Evolutionary conservation across 176 grass and related monocot species (phyloP).

Genomic region (Eremochloa ophiuroides): DNA sequence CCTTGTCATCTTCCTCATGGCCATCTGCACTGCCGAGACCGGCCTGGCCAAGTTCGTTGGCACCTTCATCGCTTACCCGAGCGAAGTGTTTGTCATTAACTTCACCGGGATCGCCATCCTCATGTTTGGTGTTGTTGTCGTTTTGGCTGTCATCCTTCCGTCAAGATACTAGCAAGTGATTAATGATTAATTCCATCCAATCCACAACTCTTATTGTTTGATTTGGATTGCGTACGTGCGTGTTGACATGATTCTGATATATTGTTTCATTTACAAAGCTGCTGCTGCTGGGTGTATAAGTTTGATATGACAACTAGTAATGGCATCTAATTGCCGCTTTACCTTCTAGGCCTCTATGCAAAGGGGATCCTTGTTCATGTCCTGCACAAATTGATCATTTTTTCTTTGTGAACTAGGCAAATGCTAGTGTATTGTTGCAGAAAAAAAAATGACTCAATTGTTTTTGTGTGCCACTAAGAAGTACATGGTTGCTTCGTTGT

Average conservation of each 20-base stretch:
- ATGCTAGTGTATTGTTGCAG: too few species aligned
- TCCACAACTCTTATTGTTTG: not conserved
- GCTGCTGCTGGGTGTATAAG: not conserved
- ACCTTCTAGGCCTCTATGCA: not conserved
- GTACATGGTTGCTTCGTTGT: too few species aligned
- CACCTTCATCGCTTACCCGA: not conserved
- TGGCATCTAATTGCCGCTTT: not conserved
- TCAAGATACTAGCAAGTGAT: slow-evolving; percentile 28
- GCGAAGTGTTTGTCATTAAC: slow-evolving; percentile 32
- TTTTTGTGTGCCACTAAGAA: not conserved
- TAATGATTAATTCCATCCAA: not conserved
- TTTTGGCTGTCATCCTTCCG: slow-evolving; percentile 34
- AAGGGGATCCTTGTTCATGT: not conserved
- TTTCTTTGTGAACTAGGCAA: not conserved
- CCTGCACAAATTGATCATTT: not conserved
- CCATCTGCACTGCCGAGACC: slow-evolving; percentile 33
- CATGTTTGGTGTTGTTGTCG: slow-evolving; percentile 27
- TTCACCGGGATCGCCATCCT: slow-evolving; percentile 36
- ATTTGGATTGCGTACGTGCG: not conserved
- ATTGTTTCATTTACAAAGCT: not conserved
- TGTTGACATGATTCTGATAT: not conserved
- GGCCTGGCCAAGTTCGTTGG: slow-evolving; percentile 20
- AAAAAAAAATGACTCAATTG: too few species aligned
- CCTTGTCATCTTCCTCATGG: slow-evolving; percentile 52
- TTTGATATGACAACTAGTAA: not conserved